These are phyloP conservation scores for Pugionium cornutum DNA, from an alignment of 345 rosid species.

Conservation along the genomic window DNA sequence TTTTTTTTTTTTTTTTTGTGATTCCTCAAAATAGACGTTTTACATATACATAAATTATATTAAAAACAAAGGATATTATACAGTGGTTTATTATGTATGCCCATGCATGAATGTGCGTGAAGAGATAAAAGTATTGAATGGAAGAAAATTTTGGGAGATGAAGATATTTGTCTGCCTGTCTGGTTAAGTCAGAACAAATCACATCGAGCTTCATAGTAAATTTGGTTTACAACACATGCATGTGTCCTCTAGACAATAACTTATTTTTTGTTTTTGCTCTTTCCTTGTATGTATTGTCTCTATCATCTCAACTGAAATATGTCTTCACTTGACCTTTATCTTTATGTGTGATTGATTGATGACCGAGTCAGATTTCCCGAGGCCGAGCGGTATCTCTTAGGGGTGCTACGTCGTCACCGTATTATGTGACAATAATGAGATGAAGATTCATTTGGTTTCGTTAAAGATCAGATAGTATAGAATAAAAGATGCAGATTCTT, in stretches of 20 bases:
- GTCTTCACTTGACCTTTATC: background rate
- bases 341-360: constrained; percentile 19
- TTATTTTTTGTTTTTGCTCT: background rate
- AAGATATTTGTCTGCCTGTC: constrained; percentile 38
- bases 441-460: no score
- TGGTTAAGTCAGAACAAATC: constrained; percentile 35
- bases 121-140: constrained; percentile 16
- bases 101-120: constrained; percentile 33
- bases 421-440: no score
- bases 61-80: no score
- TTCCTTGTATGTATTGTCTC: constrained; percentile 15
- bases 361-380: background rate
- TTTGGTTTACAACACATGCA: constrained; percentile 13
- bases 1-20: background rate
- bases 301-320: background rate
- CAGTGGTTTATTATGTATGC: background rate
- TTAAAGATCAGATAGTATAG: no score
- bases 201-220: constrained; percentile 38
- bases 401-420: background rate
- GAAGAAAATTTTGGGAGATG: constrained; percentile 21
- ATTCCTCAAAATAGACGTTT: background rate
- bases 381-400: constrained; percentile 4
- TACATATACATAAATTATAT: no score
- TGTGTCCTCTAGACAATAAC: constrained; percentile 27
- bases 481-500: no score